Base-by-base conservation (phyloP, 176 grass and related monocot species). In the Aegilops bicornis region DNA sequence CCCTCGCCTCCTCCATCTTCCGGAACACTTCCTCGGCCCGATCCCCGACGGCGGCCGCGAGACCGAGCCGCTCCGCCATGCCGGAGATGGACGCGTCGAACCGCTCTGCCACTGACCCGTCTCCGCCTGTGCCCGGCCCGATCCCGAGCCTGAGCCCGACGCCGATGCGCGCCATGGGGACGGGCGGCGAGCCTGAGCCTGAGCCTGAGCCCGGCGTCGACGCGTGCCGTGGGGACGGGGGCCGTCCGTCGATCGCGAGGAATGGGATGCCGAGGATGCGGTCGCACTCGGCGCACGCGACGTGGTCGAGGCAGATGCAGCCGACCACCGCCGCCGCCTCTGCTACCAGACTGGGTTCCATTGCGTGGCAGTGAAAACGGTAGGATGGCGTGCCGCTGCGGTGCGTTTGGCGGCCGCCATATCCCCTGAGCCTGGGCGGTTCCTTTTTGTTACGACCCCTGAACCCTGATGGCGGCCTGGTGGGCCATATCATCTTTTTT, bases 61-160 rank as follows among this genome's bases (percentile, higher is more conserved):
- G 84, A 12, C 84, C 79, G 50, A 90, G 84, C 22, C 73, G 64
- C 30, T 78, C 84, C 0, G 88, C 84, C 88, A 90, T 86, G 79
- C 77, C 79, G n/a, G 84, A 52, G 54, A 90, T 90, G 48, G 5
- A 23, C 24, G 8, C 39, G 64, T 7, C 22, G 30, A 77, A 82
- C n/a, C 17, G 79, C 16, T 81, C 72, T 2, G 78, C 22, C 12
- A 70, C 27, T 52, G 64, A 0, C 13, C 45, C 25, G 20, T 72
- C 81, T 13, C 22, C 14, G 22, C 31, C 74, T 5, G 29, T 50
- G 35, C 4, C 30, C 22, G 64, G 33, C 68, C 45, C 25, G 7
- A 14, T 8, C 24, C 72, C 42, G 7, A 75, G 71, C 23, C 71
- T 47, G 10, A 74, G 72, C 42, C 24, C 25, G 24, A 48, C 72